Evolutionary conservation across 2,329 filamentous ascomycete species (phyloP), one percentile per base, ranked within the genome.

Genomic region (Ophiostoma quercus): DNA sequence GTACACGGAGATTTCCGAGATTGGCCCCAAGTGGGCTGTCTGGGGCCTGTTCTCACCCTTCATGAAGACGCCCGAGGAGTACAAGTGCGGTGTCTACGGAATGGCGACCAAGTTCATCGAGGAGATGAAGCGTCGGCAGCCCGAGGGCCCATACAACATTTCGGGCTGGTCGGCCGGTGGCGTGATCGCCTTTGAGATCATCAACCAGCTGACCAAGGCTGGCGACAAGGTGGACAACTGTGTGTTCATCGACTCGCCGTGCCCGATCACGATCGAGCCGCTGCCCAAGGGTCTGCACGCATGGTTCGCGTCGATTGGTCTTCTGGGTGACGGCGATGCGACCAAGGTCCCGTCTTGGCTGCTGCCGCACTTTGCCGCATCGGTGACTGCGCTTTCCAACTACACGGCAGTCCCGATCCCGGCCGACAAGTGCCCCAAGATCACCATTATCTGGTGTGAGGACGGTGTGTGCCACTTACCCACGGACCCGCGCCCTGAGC

Each of bases 161-260:
- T 85, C 87, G 19, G 91, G 91, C 32, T 93, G 90, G 90, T 91
- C 87, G n/a, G 90, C 89, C 1, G 91, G 90, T 34, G 90, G 90
- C 47, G 88, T 92, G 66, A 88, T 89, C 71, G 89, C 90, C 60
- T 92, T 86, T 75, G 87, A 90, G 74, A 87, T 88, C 11, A 84
- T 87, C 19, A 84, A 84, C 69, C 85, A 89, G 72, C 82, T 91
- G 19, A 83, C 82, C 71, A 82, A 83, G 72, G 82, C 82, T 2
- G 84, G 85, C 19, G 85, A 90, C 63, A 76, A 76, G 22, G 87
- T 90, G 3, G 84, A 86, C 5, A 80, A 85, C 68, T 81, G 91
- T 12, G 81, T 91, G 68, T 81, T 91, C 68, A 85, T 92, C 67
- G 89, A 92, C 75, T 82, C 87, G 0, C 89, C 89, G 0, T 88